Conservation (phyloP, 2,329 filamentous ascomycete genomes). For the Paraconiothyrium sp. region DNA sequence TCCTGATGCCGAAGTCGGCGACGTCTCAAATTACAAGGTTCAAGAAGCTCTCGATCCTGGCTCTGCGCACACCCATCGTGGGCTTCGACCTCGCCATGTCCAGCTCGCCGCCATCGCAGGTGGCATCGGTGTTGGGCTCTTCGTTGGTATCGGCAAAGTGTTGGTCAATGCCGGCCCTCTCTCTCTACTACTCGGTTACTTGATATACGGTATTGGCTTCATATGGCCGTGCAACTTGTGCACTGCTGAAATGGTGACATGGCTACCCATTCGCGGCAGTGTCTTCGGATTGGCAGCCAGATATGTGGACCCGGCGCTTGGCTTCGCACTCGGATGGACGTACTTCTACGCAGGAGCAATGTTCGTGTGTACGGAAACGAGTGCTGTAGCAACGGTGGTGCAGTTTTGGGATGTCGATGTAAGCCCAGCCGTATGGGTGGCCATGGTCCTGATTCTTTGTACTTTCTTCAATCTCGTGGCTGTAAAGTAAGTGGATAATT, state of each 20-base stretch:
- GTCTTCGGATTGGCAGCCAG: constrained; percentile 81
- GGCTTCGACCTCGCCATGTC: constrained; percentile 2
- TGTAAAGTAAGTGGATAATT: constrained; percentile 24
- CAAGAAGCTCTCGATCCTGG: constrained; percentile 2
- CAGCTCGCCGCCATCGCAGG: constrained; percentile 1
- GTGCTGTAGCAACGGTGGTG: constrained; percentile 44
- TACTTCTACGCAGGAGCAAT: constrained; percentile 64
- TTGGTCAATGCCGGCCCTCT: constrained; percentile 60
- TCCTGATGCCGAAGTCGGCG: constrained; percentile 1
- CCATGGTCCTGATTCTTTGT: constrained; percentile 46
- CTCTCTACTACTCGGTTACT: constrained; percentile 74
- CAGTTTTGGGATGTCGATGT: constrained; percentile 45
- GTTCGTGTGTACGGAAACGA: constrained; percentile 47
- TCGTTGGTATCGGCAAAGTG: constrained; percentile 67
- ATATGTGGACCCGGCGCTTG: constrained; percentile 80
- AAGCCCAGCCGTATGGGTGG: constrained; percentile 45
- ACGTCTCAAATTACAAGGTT: not conserved
- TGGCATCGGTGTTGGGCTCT: constrained; percentile 52
- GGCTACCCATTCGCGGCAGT: constrained; percentile 77
- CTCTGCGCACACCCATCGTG: constrained; percentile 2
- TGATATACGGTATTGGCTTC: constrained; percentile 59
- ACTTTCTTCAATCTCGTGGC: constrained; percentile 47
- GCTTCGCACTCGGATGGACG: constrained; percentile 74
- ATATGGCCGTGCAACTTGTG: constrained; percentile 63
- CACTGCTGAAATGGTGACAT: constrained; percentile 83